Evolutionary conservation across 192 early-diverging fungal genomes (phyloP), one percentile per base, ranked within the genome.

Genomic region (Glomus cerebriforme): DNA sequence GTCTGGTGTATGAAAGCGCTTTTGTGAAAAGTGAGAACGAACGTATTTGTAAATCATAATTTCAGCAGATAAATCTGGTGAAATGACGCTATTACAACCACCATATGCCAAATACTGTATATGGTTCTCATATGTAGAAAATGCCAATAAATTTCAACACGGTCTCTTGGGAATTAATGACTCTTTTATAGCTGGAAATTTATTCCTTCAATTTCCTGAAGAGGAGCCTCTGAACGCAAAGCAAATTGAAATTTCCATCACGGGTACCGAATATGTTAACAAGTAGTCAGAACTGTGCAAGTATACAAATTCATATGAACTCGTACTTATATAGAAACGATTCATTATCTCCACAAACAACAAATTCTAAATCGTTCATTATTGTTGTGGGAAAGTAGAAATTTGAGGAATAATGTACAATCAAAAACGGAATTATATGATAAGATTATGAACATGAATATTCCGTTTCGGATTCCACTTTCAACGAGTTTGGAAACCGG

Each of bases 291-390:
- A 37, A 10, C 26, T n/a, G 0, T 1, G 9, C 47, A 60, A 24
- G 13, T 2, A 75, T 39, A 62, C 26, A 7, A 73, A 26, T 54
- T 73, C 43, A n/a, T 73, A 31, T 24, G 27, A 27, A 19, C 19
- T 3, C 27, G 7, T 3, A 8, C 27, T 0, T 19, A 19, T 63
- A 9, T 39, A 9, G 37, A 39, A 39, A 70, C 68, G n/a, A 39
- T 70, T 8, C 68, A 70, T 39, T 39, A 70, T 37, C 2, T 49
- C 1, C 26, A 73, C 27, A 22, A 58, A 58, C 10, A 32, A 17
- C n/a, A 54, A 73, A 29, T 59, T 73, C 49, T 59, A 26, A 59
- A 73, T 54, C 49, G 24, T 59, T 59, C 72, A 26, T 73, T 73
- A 59, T 15, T 73, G 24, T 31, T 73, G 8, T 73, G 72, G 72